Percentiles rank a stretch among this genome's conserved stretches.
Evolutionary conservation across 805 yeast genomes (phyloP).

Genomic region (Wickerhamiella nectarea): DNA sequence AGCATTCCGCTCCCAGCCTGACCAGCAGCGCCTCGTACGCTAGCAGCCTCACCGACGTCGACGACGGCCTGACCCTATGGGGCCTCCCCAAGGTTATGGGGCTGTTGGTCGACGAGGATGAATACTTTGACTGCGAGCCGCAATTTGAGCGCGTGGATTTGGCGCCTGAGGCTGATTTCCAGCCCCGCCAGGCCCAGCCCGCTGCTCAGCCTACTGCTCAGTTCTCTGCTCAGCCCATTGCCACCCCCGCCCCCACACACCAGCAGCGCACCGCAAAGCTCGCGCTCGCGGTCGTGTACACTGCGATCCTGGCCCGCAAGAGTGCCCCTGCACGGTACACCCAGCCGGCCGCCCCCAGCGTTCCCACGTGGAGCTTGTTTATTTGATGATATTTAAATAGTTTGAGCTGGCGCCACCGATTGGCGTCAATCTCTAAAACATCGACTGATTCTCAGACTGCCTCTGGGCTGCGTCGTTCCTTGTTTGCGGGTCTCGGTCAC

Average conservation of each 20-base stretch:
- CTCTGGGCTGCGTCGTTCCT: too few species aligned
- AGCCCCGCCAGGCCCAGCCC: background rate
- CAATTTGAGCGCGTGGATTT: background rate
- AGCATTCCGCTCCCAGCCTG: background rate
- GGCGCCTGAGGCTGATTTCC: background rate
- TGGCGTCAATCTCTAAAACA: too few species aligned
- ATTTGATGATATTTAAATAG: background rate
- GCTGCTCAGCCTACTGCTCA: too few species aligned
- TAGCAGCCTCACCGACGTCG: constrained; percentile 13
- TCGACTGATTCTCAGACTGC: too few species aligned
- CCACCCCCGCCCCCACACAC: too few species aligned
- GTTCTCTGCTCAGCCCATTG: too few species aligned
- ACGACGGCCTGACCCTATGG: constrained; percentile 23
- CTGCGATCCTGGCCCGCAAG: constrained; percentile 7
- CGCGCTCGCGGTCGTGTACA: constrained; percentile 11
- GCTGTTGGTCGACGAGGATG: constrained; percentile 5
- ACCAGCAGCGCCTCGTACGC: constrained; percentile 7
- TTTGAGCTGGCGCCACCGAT: too few species aligned
- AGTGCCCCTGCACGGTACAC: background rate
- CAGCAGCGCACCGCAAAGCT: constrained; percentile 4
- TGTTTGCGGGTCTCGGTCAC: too few species aligned
- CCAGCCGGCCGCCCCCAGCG: background rate
- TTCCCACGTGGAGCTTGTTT: background rate
- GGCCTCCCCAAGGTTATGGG: constrained; percentile 21
- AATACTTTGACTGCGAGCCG: constrained; percentile 3